Conservation (phyloP, 352 stramenopile genomes). For the Phytophthora sp. region DNA sequence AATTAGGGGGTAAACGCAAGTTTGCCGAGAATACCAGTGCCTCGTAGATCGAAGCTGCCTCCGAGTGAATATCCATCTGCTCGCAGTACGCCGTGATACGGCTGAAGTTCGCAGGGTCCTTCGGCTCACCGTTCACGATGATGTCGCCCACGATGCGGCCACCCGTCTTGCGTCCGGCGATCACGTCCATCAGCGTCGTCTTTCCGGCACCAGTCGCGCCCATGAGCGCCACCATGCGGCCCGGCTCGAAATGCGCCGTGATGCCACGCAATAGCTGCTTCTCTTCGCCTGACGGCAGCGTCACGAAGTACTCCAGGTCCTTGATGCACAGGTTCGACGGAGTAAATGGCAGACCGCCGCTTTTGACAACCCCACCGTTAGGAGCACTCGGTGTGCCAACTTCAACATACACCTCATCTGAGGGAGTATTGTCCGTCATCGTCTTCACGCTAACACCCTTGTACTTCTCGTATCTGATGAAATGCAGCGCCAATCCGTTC, state of each 20-base stretch:
- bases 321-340: slow-evolving; percentile 50
- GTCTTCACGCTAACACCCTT: slow-evolving; percentile 37
- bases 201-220: slow-evolving; percentile 43
- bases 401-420: slow-evolving; percentile 43
- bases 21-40: slow-evolving; percentile 91
- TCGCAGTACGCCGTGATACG: slow-evolving; percentile 92
- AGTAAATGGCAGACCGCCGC: slow-evolving; percentile 42
- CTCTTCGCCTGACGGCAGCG: slow-evolving; percentile 54
- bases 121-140: slow-evolving; percentile 86
- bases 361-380: slow-evolving; percentile 1
- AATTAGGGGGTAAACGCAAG: slow-evolving; percentile 72
- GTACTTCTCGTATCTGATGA: slow-evolving; percentile 66
- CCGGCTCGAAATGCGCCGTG: slow-evolving; percentile 27
- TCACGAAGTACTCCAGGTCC: slow-evolving; percentile 59
- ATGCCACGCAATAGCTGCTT: slow-evolving; percentile 48
- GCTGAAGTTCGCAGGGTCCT: slow-evolving; percentile 82
- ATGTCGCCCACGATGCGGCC: slow-evolving; percentile 86
- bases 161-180: slow-evolving; percentile 75
- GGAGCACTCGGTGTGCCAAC: slow-evolving; percentile 34
- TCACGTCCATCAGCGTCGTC: slow-evolving; percentile 72
- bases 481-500: slow-evolving; percentile 54
- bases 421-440: slow-evolving; percentile 20
- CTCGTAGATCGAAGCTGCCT: slow-evolving; percentile 86
- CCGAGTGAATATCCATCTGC: slow-evolving; percentile 90
- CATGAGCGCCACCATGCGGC: slow-evolving; percentile 76